Evolutionary conservation across 1,284 basidiomycete genomes (phyloP).

Genomic region (Trichosporon sp.): DNA sequence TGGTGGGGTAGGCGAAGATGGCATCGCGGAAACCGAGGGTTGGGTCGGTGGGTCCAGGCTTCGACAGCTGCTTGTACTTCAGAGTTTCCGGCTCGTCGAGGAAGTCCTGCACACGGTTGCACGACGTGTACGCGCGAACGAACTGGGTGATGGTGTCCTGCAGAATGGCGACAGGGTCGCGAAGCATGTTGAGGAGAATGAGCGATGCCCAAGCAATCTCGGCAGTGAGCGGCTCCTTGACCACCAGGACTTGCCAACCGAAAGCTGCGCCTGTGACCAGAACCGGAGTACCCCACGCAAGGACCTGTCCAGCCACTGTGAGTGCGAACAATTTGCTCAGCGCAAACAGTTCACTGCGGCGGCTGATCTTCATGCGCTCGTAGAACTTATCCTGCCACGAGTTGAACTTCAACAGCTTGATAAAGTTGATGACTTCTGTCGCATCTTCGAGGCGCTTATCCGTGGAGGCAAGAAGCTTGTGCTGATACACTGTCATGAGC

Average conservation of each 20-base stretch:
- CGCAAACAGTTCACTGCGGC: slow-evolving; percentile 57
- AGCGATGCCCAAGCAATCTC: slow-evolving; percentile 59
- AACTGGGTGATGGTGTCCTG: slow-evolving; percentile 57
- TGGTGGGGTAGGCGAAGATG: slow-evolving; percentile 45
- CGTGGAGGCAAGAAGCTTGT: slow-evolving; percentile 59
- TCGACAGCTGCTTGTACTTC: slow-evolving; percentile 61
- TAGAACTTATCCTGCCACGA: slow-evolving; percentile 60
- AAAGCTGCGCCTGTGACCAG: slow-evolving; percentile 60
- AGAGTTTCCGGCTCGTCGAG: slow-evolving; percentile 62
- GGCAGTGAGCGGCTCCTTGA: slow-evolving; percentile 48
- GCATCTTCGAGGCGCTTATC: slow-evolving; percentile 61
- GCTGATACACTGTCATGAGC: slow-evolving; percentile 59
- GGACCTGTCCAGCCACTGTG: slow-evolving; percentile 48
- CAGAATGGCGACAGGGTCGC: slow-evolving; percentile 48
- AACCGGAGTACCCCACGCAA: slow-evolving; percentile 58
- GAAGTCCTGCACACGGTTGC: slow-evolving; percentile 57
- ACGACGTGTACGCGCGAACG: slow-evolving; percentile 58
- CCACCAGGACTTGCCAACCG: slow-evolving; percentile 53
- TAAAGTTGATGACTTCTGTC: slow-evolving; percentile 61
- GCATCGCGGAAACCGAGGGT: slow-evolving; percentile 61
- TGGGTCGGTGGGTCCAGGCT: slow-evolving; percentile 51
- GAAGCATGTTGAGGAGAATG: slow-evolving; percentile 61
- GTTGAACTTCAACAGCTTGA: slow-evolving; percentile 61
- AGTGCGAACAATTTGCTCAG: slow-evolving; percentile 5
- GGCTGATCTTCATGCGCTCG: slow-evolving; percentile 58